phyloP scores from a whole-genome alignment of 2,329 filamentous ascomycete genomes.

The Colletotrichum camelliae region DNA sequence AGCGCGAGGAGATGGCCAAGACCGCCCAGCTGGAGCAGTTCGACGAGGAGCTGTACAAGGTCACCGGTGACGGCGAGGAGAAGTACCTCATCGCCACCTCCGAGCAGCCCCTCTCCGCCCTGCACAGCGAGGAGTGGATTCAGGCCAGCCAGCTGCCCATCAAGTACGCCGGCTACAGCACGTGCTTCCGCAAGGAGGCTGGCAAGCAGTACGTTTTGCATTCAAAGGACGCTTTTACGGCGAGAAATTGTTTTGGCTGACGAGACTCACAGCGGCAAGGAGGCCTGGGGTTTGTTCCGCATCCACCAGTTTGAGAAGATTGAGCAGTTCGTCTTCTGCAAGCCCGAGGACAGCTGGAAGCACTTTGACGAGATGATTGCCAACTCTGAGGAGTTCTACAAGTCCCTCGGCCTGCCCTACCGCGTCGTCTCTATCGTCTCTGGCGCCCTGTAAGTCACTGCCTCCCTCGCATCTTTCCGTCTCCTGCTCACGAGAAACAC shows the following conservation, averaged over 20 bases:
- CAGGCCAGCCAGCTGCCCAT: conserved; percentile 84
- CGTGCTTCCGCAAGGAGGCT: conserved; percentile 95
- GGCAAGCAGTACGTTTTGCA: conserved; percentile 69
- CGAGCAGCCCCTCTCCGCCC: conserved; percentile 92
- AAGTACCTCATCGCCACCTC: conserved; percentile 76
- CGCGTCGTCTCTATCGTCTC: conserved; percentile 93
- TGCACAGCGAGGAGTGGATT: conserved; percentile 95
- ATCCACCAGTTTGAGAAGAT: conserved; percentile 98
- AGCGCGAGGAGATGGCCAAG: conserved; percentile 87
- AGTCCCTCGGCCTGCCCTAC: conserved; percentile 87
- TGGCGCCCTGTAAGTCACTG: conserved; percentile 67
- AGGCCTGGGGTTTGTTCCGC: conserved; percentile 98
- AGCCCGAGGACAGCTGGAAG: conserved; percentile 91
- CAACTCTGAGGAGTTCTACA: conserved; percentile 93
- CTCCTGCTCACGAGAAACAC: neutral
- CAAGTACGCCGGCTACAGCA: conserved; percentile 91
- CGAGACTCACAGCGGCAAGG: conserved; percentile 57
- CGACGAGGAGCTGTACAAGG: conserved; percentile 95
- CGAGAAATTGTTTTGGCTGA: neutral
- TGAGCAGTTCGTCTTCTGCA: conserved; percentile 80
- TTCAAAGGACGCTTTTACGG: accelerated
- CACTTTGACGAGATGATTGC: conserved; percentile 93
- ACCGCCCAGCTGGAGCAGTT: conserved; percentile 97
- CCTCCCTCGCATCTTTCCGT: neutral
- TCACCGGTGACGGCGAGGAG: conserved; percentile 86